Evolutionary conservation across 192 early-diverging fungal genomes (phyloP).

Genomic region (Phlyctochytrium planicorne): DNA sequence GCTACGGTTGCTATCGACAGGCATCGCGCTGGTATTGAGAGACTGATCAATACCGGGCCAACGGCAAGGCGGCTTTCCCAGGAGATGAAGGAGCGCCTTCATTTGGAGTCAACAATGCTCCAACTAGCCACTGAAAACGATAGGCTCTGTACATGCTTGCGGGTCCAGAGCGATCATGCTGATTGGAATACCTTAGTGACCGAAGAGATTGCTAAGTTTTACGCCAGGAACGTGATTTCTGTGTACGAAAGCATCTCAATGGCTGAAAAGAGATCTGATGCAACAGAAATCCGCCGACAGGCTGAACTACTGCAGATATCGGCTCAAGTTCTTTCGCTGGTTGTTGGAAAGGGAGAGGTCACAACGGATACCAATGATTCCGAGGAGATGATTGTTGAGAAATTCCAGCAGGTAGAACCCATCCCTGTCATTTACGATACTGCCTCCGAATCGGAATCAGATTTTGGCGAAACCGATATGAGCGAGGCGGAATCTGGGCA

Average conservation of each 20-base stretch:
- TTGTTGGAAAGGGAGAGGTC: no score
- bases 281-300: background rate
- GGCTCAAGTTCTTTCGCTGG: background rate
- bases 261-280: background rate
- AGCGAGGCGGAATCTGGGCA: background rate
- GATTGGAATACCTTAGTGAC: no score
- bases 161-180: no score
- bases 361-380: no score
- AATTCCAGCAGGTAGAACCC: no score
- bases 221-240: background rate
- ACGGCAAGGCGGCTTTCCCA: no score
- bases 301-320: background rate
- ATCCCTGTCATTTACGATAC: conserved; percentile 13
- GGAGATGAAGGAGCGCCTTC: background rate
- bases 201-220: background rate
- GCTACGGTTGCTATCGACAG: conserved; percentile 21
- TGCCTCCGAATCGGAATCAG: conserved; percentile 14
- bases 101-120: conserved; percentile 7
- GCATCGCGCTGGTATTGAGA: background rate
- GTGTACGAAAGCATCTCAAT: conserved; percentile 2
- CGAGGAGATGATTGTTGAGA: no score
- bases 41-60: no score
- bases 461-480: background rate
- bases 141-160: background rate
- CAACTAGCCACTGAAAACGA: background rate